phyloP scores from a whole-genome alignment of 1,139 yeast genomes.

The Yamadazyma atlantica region DNA sequence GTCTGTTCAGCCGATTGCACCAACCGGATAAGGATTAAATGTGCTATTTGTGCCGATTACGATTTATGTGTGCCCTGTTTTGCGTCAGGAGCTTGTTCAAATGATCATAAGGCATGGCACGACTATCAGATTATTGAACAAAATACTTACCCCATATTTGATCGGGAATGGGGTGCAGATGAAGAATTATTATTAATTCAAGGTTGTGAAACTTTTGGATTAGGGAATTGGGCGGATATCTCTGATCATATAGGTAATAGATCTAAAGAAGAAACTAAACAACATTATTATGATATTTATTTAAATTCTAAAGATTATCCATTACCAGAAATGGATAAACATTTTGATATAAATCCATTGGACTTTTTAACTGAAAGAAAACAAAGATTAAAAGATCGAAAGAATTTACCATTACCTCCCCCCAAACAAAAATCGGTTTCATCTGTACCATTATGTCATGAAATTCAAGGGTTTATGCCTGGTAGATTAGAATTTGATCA shows the following conservation, averaged over 20 bases:
- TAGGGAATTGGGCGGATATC: constrained; percentile 97
- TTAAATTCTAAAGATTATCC: constrained; percentile 75
- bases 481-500: constrained; percentile 95
- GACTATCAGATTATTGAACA: constrained; percentile 91
- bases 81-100: constrained; percentile 77
- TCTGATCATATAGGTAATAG: constrained; percentile 94
- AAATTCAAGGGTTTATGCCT: constrained; percentile 97
- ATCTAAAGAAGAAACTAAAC: constrained; percentile 85
- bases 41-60: constrained; percentile 91
- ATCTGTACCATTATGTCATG: constrained; percentile 94
- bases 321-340: constrained; percentile 72
- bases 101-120: constrained; percentile 92
- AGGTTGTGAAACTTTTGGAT: constrained; percentile 87
- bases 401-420: constrained; percentile 64
- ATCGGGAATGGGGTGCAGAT: constrained; percentile 96
- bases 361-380: constrained; percentile 71
- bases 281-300: constrained; percentile 75
- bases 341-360: constrained; percentile 64
- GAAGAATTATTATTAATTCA: constrained; percentile 86
- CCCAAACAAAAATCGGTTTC: constrained; percentile 88
- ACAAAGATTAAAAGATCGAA: constrained; percentile 67
- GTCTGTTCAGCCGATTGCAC: constrained; percentile 95
- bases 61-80: constrained; percentile 97
- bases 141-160: constrained; percentile 90
- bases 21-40: constrained; percentile 81